Percentiles rank a stretch among this genome's conserved stretches.
Conservation (phyloP, 1,284 basidiomycete genomes). For the Ceratobasidium theobromae region DNA sequence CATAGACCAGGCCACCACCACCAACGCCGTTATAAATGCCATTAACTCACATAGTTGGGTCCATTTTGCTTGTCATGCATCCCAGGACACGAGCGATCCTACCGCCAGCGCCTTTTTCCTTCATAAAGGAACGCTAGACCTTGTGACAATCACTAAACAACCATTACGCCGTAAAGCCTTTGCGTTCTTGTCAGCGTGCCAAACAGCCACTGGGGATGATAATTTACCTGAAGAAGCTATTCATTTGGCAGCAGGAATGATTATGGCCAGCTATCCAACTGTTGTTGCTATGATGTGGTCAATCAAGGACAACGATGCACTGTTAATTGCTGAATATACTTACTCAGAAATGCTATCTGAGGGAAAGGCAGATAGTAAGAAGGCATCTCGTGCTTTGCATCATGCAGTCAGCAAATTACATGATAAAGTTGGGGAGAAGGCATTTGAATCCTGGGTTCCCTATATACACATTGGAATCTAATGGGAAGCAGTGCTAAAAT, state of each 20-base stretch:
- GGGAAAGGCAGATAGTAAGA: not conserved
- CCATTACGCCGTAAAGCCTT: not conserved
- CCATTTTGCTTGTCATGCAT: conserved; percentile 11
- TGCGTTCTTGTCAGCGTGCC: not conserved
- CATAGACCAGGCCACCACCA: not conserved
- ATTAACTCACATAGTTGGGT: not conserved
- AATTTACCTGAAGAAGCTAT: conserved; percentile 27
- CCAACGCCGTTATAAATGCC: not conserved
- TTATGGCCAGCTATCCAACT: conserved; percentile 31
- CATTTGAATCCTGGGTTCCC: not conserved
- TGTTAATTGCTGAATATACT: not conserved
- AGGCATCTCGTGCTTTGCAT: not conserved
- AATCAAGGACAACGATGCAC: not conserved
- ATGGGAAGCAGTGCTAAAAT: not conserved
- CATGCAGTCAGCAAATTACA: not conserved
- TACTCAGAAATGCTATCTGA: not conserved
- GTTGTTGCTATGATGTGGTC: conserved; percentile 8
- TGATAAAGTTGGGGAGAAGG: not conserved
- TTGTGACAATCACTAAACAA: not conserved
- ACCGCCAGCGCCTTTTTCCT: conserved; percentile 1
- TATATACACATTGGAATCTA: conserved; percentile 16
- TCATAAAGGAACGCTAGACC: not conserved
- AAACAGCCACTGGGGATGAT: conserved; percentile 4
- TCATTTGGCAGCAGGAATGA: conserved; percentile 29
- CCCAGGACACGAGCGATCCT: not conserved